A percentile compares a stretch with the other conserved stretches of the same genome.
phyloP scores from a whole-genome alignment of 2,329 filamentous ascomycete genomes.

The Elsinoe perseae region DNA sequence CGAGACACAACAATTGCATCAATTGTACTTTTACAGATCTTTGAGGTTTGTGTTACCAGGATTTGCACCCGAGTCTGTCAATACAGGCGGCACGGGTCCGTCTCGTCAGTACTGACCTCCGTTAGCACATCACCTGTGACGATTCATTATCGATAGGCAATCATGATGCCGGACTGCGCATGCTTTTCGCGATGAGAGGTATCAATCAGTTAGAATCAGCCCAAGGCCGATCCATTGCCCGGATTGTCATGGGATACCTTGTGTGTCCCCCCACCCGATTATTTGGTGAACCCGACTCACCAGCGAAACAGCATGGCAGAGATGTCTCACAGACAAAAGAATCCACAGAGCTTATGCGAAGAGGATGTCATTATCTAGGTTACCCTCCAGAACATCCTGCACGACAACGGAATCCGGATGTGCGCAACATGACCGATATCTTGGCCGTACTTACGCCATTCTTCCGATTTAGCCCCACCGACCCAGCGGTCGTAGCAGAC shows the following conservation, averaged over 20 bases:
- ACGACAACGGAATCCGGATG: conserved; percentile 6
- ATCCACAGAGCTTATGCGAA: conserved; percentile 12
- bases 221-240: conserved; percentile 14
- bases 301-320: conserved; percentile 12
- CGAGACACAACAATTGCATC: conserved; percentile 14
- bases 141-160: conserved; percentile 16
- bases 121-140: conserved; percentile 14
- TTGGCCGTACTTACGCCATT: conserved; percentile 8
- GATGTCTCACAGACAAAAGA: conserved; percentile 7
- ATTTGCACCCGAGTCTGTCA: background rate
- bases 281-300: conserved; percentile 9
- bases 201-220: conserved; percentile 11
- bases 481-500: background rate
- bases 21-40: conserved; percentile 13
- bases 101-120: background rate
- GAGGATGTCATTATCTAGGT: conserved; percentile 12
- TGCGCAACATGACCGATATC: conserved; percentile 11
- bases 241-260: conserved; percentile 15
- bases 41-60: background rate
- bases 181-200: conserved; percentile 14
- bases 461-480: background rate
- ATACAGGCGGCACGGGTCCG: background rate
- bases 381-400: conserved; percentile 14
- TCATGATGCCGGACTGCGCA: conserved; percentile 14
- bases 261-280: conserved; percentile 9